Percentiles rank a stretch among this genome's conserved stretches.
Evolutionary conservation across 768 basidiomycete genomes (phyloP).

Genomic region (Sistotremastrum suecicum): DNA sequence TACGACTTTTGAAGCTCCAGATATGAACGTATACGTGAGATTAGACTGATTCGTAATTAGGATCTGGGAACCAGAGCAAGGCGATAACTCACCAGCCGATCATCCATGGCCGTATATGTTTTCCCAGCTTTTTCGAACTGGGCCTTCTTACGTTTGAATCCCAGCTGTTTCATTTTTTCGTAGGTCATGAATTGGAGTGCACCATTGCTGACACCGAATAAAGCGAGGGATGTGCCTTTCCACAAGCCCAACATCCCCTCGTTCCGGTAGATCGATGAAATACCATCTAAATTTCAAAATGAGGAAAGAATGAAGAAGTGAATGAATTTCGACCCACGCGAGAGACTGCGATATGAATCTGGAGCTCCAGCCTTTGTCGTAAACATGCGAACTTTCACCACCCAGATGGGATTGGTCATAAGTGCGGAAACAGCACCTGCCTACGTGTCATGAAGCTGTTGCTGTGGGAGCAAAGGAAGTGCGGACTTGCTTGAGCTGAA

Average conservation of each 20-base stretch:
- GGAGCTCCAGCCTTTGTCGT: constrained; percentile 58
- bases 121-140: constrained; percentile 46
- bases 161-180: constrained; percentile 89
- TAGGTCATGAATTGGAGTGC: constrained; percentile 94
- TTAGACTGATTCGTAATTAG: constrained; percentile 53
- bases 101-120: constrained; percentile 55
- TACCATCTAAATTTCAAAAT: constrained; percentile 37
- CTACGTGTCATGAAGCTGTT: constrained; percentile 1
- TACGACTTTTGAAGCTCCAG: constrained; percentile 75
- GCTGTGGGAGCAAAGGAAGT: constrained; percentile 11
- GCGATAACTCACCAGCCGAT: constrained; percentile 61
- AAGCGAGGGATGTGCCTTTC: constrained; percentile 74
- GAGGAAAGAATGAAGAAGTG: constrained; percentile 2
- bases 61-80: background rate
- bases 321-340: constrained; percentile 35
- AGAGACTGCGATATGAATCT: constrained; percentile 63
- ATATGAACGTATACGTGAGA: constrained; percentile 81
- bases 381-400: constrained; percentile 95
- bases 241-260: constrained; percentile 78
- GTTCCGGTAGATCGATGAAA: constrained; percentile 48
- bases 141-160: constrained; percentile 63
- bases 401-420: constrained; percentile 96
- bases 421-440: constrained; percentile 86
- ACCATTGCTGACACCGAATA: constrained; percentile 89
- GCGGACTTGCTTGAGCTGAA: constrained; percentile 93